Percentiles rank a stretch among this genome's conserved stretches.
Evolutionary conservation across 2,329 filamentous ascomycete genomes (phyloP).

Genomic region (Pestalotiopsis fici): DNA sequence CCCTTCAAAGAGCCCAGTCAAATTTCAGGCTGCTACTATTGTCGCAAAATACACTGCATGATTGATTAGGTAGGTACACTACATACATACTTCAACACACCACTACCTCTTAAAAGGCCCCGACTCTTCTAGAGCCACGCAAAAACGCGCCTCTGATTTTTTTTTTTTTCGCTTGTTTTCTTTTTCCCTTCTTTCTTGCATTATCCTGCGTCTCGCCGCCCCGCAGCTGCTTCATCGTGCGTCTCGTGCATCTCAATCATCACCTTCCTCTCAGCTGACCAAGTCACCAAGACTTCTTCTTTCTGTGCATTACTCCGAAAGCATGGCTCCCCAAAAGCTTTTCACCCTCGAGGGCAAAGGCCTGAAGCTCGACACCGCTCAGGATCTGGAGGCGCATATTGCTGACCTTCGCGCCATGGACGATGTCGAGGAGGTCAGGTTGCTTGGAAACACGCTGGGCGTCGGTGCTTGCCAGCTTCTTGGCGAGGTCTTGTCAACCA

Average conservation of each 20-base stretch:
- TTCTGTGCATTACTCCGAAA: conserved; percentile 7
- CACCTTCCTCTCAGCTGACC: not conserved
- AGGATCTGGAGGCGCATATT: conserved; percentile 84
- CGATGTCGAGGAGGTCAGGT: conserved; percentile 80
- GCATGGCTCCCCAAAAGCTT: conserved; percentile 61
- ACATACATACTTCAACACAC: not conserved
- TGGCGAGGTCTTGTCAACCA: conserved; percentile 79
- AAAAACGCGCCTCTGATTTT: not conserved
- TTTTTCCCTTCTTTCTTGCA: not conserved
- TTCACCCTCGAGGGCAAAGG: conserved; percentile 92
- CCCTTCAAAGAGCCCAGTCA: not conserved
- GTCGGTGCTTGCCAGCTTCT: conserved; percentile 85
- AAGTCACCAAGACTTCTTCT: not conserved
- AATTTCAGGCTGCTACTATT: not conserved
- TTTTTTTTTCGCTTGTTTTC: not conserved
- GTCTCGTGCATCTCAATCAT: not conserved
- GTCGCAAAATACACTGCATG: not conserved
- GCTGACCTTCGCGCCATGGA: conserved; percentile 69
- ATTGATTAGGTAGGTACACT: not conserved
- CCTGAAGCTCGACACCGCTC: conserved; percentile 87
- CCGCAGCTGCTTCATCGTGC: not conserved
- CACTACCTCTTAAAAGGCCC: not conserved
- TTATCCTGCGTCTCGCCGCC: not conserved
- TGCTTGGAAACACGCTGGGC: conserved; percentile 91
- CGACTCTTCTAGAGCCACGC: not conserved